Evolutionary conservation across 768 basidiomycete genomes (phyloP).

Genomic region (Tylopilus plumbeoviolaceoides): DNA sequence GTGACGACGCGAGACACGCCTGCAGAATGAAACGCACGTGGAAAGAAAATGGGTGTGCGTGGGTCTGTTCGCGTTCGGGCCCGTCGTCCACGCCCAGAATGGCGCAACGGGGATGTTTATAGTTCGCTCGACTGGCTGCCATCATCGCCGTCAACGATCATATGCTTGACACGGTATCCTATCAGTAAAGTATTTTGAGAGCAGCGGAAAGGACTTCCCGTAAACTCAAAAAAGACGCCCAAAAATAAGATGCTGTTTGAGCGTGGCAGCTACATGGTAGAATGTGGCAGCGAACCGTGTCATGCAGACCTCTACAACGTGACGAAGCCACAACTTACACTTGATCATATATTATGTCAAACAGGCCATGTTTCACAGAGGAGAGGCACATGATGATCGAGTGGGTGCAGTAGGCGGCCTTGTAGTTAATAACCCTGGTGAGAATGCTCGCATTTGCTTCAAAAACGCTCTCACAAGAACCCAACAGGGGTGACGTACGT

Average conservation of each 20-base stretch:
- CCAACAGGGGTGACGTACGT: background rate
- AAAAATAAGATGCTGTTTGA: conserved; percentile 1
- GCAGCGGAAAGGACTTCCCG: background rate
- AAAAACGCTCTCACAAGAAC: conserved; percentile 1
- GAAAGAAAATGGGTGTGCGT: background rate
- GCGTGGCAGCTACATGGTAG: conserved; percentile 5
- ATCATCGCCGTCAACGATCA: conserved; percentile 9
- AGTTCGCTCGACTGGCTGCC: background rate
- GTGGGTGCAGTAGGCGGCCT: conserved; percentile 6
- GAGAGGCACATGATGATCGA: background rate
- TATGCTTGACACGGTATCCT: conserved; percentile 11
- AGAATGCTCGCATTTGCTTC: conserved; percentile 2
- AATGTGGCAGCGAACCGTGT: background rate
- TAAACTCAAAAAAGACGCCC: background rate
- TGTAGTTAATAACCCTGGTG: conserved; percentile 1
- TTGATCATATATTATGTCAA: background rate
- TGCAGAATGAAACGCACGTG: conserved; percentile 15
- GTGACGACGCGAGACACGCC: background rate
- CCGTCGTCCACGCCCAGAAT: conserved; percentile 7
- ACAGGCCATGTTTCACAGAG: background rate
- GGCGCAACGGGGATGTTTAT: background rate
- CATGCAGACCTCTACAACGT: background rate
- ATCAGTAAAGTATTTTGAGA: conserved; percentile 5
- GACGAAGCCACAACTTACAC: background rate
- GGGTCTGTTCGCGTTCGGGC: conserved; percentile 4